Base-by-base conservation (phyloP, 371 early-diverging fungal genomes). In the Chytridium lagenaria region DNA sequence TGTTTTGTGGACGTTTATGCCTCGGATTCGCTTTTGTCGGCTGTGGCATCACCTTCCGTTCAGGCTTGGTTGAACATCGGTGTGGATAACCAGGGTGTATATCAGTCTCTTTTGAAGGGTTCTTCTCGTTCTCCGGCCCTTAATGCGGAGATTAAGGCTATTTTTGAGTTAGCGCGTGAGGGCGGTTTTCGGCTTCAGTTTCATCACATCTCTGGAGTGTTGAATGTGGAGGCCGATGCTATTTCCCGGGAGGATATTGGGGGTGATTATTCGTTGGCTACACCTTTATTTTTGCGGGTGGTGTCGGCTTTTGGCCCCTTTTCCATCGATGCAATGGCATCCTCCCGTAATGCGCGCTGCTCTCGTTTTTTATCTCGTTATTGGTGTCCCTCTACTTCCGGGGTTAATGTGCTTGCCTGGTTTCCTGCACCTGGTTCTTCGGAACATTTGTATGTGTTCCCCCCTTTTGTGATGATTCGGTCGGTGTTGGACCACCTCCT, bases 281-380 rank as follows among this genome's bases (percentile, higher is more conserved):
- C 7, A 12, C 19, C 44, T 44, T 44, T 44, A 44, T 44, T 44
- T 44, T 12, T 44, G 12, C 7, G 7, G 12, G 44, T 44, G 44
- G 52, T 33, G 37, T 49, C 28, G 30, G 26, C 31, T 31, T 51
- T 12, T 23, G 23, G 26, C 22, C 52, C 52, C 10, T 68, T 50
- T 22, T 30, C 1, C 37, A 16, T 52, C 0, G 68, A 68, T 33
- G 68, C 52, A 10, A 68, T 68, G 68, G 68, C 68, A 28, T 68
- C 68, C 26, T 19, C 23, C 0, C 3, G 36, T 52, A 68, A 51
- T 36, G 39, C 68, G 0, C 44, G 51, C n/a, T 52, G 19, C 28
- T 33, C 68, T 1, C 68, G 50, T 36, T 68, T 68, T 36, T 3
- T 51, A 23, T 51, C 52, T 36, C 49, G 52, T 30, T 52, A 51